These are phyloP conservation scores for Oenanthe javanica DNA, from an alignment of 140 eudicot species.

Conservation along the genomic window DNA sequence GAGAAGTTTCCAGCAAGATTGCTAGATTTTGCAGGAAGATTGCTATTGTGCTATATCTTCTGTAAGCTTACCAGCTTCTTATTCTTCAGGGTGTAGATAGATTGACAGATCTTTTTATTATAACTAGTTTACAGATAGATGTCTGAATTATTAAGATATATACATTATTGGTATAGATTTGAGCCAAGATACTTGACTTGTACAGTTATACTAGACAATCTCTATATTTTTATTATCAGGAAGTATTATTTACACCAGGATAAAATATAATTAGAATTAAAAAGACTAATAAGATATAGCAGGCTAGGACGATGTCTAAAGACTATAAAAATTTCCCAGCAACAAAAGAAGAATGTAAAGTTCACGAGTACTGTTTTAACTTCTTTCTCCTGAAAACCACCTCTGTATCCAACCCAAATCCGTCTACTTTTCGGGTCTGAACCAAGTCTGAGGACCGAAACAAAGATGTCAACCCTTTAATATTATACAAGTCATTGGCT, in stretches of 20 bases:
- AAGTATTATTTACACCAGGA: background rate
- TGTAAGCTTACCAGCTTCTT: background rate
- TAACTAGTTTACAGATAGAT: background rate
- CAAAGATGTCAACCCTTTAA: conserved; percentile 51
- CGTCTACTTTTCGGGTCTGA: conserved; percentile 53
- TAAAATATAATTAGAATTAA: background rate
- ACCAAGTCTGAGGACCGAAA: conserved; percentile 55
- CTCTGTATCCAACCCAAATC: conserved; percentile 94
- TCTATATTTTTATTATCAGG: background rate
- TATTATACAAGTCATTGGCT: conserved; percentile 72
- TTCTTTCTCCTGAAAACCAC: conserved; percentile 55
- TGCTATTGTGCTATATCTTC: background rate
- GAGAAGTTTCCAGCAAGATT: background rate
- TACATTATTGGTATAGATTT: background rate
- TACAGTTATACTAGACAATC: background rate
- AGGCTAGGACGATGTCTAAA: too few species aligned
- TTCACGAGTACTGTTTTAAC: conserved; percentile 1
- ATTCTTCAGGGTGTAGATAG: background rate
- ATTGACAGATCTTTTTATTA: background rate
- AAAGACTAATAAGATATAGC: background rate
- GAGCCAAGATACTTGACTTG: background rate
- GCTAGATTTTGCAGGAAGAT: background rate
- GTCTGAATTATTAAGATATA: background rate
- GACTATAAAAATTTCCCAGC: too few species aligned
- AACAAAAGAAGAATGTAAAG: background rate